Conservation (phyloP, 768 basidiomycete species). For the Kwoniella europaea region DNA sequence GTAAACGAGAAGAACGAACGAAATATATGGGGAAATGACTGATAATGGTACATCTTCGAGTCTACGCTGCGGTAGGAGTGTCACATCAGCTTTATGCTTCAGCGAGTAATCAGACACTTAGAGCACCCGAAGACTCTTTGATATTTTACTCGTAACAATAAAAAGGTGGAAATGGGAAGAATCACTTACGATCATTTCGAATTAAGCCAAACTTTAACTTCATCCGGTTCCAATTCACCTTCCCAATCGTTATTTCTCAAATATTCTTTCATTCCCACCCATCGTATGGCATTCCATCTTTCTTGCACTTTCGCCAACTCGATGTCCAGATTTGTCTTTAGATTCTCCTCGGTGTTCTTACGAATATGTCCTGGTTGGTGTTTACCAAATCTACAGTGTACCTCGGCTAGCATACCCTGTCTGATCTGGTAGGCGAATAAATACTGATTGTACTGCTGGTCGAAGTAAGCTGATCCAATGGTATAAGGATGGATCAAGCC, state of each 20-base stretch:
- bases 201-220: background rate
- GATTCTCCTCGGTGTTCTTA: background rate
- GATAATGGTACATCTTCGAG: no score
- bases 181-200: background rate
- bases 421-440: background rate
- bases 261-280: constrained; percentile 6
- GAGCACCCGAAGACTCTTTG: no score
- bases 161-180: no score
- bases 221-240: constrained; percentile 1
- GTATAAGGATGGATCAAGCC: background rate
- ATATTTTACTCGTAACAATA: no score
- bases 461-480: background rate
- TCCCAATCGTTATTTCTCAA: constrained; percentile 2
- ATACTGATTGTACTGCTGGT: background rate
- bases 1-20: no score
- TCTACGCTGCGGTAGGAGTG: no score
- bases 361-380: background rate
- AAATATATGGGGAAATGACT: no score
- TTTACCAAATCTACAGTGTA: background rate
- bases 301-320: background rate
- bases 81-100: no score
- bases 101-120: background rate
- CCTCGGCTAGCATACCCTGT: background rate
- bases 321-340: background rate
- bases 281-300: background rate